Base-by-base conservation (phyloP, 345 rosid genomes). In the Clausena lansium region DNA sequence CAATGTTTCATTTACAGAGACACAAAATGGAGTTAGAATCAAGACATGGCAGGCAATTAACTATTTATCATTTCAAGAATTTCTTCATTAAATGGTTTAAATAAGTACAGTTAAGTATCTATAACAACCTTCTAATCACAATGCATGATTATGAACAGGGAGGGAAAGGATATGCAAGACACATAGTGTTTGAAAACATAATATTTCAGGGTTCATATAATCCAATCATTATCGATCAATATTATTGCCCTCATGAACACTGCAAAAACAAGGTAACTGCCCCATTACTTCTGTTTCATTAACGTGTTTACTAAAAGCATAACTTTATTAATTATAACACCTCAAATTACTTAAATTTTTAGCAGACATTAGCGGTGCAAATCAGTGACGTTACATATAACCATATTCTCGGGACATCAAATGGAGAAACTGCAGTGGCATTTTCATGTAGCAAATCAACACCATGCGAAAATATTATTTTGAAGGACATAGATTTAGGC, bases 201-300 rank as follows among this genome's bases (percentile, higher is more conserved):
- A 59, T 6, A 6, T 39, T 77, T 7, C 35, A 63, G 20, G 77
- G 62, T 41, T 71, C 82, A 17, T 45, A 45, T 2, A 71, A 85
- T 52, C 90, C 94, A 32, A 89, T 91, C 68, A 81, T 89, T 35
- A 85, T 89, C 61, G 87, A 89, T 74, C 94, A 89, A 76, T 88
- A 65, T 79, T 86, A 89, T 57, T 86, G 92, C 27, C 83, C 85
- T 32, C 88, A 84, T 10, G 17, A 84, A 13, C 66, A 81, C 14
- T 87, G 92, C 83, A 68, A 71, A 71, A 83, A 82, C 60, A 74
- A 82, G 20, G 92, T 87, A 41, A 74, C 85, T 76, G 8, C 25
- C 1, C 27, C 7, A 1, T 10, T 17, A 30, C 7, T 6, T 65
- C 9, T 15, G 33, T 60, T 55, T 5, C 24, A 17, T 55, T 55